phyloP scores from a whole-genome alignment of 495 filamentous ascomycete genomes.

The Thermothielavioides terrestris region DNA sequence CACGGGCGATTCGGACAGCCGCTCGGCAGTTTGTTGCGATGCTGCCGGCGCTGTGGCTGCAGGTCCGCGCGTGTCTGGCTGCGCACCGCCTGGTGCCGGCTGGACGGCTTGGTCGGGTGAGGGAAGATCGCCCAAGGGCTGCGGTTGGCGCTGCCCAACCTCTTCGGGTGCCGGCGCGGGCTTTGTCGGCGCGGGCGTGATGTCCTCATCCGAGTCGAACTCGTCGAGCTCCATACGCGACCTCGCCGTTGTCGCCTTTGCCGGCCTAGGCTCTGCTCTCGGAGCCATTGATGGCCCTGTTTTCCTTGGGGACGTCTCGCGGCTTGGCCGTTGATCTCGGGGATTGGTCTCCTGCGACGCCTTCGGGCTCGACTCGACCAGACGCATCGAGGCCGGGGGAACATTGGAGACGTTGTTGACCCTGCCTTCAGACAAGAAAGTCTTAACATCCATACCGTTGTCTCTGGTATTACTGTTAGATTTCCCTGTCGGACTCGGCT shows the following conservation, averaged over 20 bases:
- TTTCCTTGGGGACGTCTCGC: conserved; percentile 16
- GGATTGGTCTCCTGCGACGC: conserved; percentile 30
- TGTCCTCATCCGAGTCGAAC: conserved; percentile 40
- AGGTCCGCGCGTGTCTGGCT: conserved; percentile 16
- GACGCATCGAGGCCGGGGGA: conserved; percentile 48
- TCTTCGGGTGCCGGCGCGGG: conserved; percentile 11
- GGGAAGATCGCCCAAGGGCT: conserved; percentile 6
- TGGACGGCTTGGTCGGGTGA: conserved; percentile 26
- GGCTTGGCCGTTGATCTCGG: conserved; percentile 23
- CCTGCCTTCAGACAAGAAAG: conserved; percentile 31
- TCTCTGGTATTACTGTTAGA: conserved; percentile 16
- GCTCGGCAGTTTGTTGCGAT: conserved; percentile 35
- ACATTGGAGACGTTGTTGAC: conserved; percentile 37
- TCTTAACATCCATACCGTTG: conserved; percentile 23
- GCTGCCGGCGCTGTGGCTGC: conserved; percentile 4
- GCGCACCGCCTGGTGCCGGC: conserved; percentile 12
- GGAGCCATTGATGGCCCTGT: conserved; percentile 23
- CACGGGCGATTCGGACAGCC: conserved; percentile 69
- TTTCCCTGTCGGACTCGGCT: conserved; percentile 45
- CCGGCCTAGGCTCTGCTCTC: conserved; percentile 37
- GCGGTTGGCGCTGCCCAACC: background rate
- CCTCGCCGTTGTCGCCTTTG: conserved; percentile 44
- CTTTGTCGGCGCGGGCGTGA: conserved; percentile 19
- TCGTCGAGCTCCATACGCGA: conserved; percentile 42
- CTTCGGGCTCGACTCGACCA: conserved; percentile 49